Base-by-base conservation (phyloP, 2,329 filamentous ascomycete species). In the Xylariaceae sp. region DNA sequence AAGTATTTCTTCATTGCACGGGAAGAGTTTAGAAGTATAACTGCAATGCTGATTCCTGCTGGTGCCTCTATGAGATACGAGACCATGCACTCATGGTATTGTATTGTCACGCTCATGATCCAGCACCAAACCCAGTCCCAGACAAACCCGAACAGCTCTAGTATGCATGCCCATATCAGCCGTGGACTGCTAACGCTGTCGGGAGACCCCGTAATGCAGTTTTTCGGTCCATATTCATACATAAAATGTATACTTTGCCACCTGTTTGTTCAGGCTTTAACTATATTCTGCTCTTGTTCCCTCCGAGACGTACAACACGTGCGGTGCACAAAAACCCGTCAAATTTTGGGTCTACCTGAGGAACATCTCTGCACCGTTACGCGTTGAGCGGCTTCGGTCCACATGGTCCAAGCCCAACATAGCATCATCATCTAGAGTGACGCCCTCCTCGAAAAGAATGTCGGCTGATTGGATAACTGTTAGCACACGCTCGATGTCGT, bases 321-420 rank as follows among this genome's bases (percentile, higher is more conserved):
- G 12, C 4, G 27, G 16, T 4, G 4, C 27, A n/a, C n/a, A n/a
- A n/a, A n/a, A n/a, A n/a, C 16, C 4, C 27, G 27, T 32, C 27
- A 32, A 29, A 32, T 12, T 32, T 2, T n/a, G 38, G 34, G 17
- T 46, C 32, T 49, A 64, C 53, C 59, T 63, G 35, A 84, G 75
- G 67, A 84, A 84, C 59, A 85, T 70, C 60, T 85, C 82, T 35
- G 76, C 74, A 37, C 80, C 81, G 58, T 83, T 83, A 48, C 80
- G 73, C 53, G 77, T 55, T 17, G 73, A 66, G 55, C 80, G 72
- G 42, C 79, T 72, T 58, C 81, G 76, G 66, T 86, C 82, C 37
- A 77, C 67, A 55, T 86, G 83, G 61, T 86, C 83, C 49, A 86
- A 64, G 16, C 82, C 83, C 47, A 86, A 73, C 52, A 73, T 72